phyloP scores from a whole-genome alignment of 805 yeast species.

The Saccharomycopsis fibuligera region DNA sequence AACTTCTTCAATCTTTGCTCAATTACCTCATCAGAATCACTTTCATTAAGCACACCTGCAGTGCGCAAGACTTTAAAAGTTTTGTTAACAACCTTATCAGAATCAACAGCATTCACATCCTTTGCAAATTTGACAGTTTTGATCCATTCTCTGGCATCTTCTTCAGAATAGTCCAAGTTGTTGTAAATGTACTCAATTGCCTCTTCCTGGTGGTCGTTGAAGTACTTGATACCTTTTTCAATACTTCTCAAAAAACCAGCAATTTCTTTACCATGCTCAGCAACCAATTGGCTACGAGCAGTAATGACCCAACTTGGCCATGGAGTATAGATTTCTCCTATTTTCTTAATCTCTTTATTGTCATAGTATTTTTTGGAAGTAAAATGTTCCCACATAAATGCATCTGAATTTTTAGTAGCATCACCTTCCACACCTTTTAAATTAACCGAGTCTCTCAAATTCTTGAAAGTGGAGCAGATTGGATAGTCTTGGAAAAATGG shows the following conservation, averaged over 20 bases:
- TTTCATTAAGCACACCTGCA: constrained; percentile 51
- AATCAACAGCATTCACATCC: constrained; percentile 40
- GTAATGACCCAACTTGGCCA: constrained; percentile 95
- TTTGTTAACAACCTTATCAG: constrained; percentile 42
- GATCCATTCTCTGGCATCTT: constrained; percentile 78
- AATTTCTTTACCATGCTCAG: constrained; percentile 27
- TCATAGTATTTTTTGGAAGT: constrained; percentile 85
- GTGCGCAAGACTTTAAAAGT: constrained; percentile 52
- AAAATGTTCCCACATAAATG: constrained; percentile 95
- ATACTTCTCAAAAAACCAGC: constrained; percentile 45
- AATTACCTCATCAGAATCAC: constrained; percentile 30
- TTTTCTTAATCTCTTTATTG: constrained; percentile 65
- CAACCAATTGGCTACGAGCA: constrained; percentile 37
- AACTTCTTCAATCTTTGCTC: constrained; percentile 30
- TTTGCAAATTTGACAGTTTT: constrained; percentile 64
- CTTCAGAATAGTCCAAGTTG: constrained; percentile 67
- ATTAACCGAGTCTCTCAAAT: constrained; percentile 77
- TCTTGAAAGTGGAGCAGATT: constrained; percentile 60
- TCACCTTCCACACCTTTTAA: constrained; percentile 36
- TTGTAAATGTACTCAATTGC: constrained; percentile 57
- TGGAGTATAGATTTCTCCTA: constrained; percentile 89
- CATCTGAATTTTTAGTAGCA: constrained; percentile 42
- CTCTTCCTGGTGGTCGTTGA: constrained; percentile 52
- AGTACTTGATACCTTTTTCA: constrained; percentile 63
- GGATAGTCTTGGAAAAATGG: constrained; percentile 51